phyloP scores from a whole-genome alignment of 805 yeast species.

The Wickerhamomyces sydowiorum region DNA sequence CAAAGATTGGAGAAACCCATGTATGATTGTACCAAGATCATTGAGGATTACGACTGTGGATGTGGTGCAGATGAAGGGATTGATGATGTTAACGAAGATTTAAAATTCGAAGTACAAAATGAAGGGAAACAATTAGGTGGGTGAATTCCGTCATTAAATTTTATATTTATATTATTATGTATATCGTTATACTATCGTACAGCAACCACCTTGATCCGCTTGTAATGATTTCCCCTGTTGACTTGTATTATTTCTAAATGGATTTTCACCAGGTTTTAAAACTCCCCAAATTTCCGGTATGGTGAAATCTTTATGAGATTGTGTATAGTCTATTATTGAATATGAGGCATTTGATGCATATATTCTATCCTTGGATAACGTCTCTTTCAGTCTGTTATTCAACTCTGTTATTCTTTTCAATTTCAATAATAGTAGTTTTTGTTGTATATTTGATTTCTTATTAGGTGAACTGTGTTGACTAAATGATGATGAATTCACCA shows the following conservation, averaged over 20 bases:
- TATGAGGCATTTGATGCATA: constrained; percentile 60
- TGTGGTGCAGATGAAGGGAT: constrained; percentile 73
- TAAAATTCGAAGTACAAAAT: constrained; percentile 41
- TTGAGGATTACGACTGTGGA: constrained; percentile 95
- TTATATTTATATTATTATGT: background rate
- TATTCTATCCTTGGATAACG: constrained; percentile 50
- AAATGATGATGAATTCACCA: background rate
- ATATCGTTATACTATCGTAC: constrained; percentile 26
- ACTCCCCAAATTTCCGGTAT: constrained; percentile 37
- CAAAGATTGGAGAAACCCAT: constrained; percentile 57
- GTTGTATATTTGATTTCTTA: constrained; percentile 20
- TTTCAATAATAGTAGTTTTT: constrained; percentile 48
- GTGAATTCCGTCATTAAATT: constrained; percentile 4
- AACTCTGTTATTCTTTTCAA: constrained; percentile 55
- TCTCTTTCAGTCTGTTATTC: constrained; percentile 45
- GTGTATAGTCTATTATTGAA: constrained; percentile 32
- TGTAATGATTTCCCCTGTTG: constrained; percentile 1
- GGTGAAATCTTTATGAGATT: constrained; percentile 29
- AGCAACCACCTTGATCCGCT: constrained; percentile 22
- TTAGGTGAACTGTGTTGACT: constrained; percentile 7
- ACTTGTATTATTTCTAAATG: constrained; percentile 24
- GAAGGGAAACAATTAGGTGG: constrained; percentile 44
- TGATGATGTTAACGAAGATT: constrained; percentile 35
- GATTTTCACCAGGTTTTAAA: constrained; percentile 31
- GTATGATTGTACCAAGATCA: constrained; percentile 80